A percentile compares a stretch with the other conserved stretches of the same genome.
phyloP scores from a whole-genome alignment of 139 green algal species.

The Chlamydomonas incerta region DNA sequence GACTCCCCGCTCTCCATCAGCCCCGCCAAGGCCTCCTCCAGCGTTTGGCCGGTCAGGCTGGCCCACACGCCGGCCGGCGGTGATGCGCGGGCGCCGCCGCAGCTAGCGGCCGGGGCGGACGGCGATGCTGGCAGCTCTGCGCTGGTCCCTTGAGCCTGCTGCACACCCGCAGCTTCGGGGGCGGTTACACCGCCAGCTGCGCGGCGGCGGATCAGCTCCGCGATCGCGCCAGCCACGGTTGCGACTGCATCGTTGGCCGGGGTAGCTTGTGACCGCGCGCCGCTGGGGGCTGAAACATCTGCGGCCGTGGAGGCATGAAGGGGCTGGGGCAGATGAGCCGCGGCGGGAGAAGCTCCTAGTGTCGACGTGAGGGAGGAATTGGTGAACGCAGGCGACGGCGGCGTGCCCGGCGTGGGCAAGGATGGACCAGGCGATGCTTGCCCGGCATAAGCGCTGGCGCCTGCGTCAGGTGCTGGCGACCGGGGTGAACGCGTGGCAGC shows the following conservation, averaged over 20 bases:
- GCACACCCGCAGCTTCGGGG: neutral
- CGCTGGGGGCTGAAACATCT: no score
- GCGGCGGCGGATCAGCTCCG: no score
- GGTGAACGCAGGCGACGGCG: neutral
- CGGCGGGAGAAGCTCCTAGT: no score
- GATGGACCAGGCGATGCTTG: neutral
- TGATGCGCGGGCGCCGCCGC: neutral
- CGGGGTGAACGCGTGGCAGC: no score
- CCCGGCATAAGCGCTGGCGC: no score
- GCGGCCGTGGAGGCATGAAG: no score
- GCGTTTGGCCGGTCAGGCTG: conserved; percentile 15
- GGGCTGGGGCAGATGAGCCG: no score
- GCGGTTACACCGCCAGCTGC: neutral
- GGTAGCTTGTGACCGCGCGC: no score
- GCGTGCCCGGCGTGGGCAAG: conserved; percentile 5
- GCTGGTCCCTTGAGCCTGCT: neutral
- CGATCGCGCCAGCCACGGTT: no score
- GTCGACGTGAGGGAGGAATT: neutral
- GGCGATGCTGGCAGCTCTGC: neutral
- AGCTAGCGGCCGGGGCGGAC: neutral
- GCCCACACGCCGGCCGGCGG: conserved; percentile 9
- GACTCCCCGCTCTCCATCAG: neutral
- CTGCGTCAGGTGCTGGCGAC: no score
- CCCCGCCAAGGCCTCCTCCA: conserved; percentile 15
- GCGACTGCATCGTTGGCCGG: neutral